Evolutionary conservation across 192 early-diverging fungal genomes (phyloP), one percentile per base, ranked within the genome.

Genomic region (Coemansia asiatica): DNA sequence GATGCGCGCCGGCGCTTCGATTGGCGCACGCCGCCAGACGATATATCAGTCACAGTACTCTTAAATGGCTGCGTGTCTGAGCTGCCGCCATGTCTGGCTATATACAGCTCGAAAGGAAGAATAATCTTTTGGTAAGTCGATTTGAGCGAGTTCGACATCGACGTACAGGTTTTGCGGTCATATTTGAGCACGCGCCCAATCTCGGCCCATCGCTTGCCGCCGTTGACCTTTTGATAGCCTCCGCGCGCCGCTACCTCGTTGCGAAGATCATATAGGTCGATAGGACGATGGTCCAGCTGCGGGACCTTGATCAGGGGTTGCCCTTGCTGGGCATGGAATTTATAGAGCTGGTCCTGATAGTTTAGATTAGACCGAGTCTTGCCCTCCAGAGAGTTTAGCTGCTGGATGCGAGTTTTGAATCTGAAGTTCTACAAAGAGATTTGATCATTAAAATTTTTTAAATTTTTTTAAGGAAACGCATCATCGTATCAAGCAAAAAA

Each of bases 351-450:
- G 61, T 97, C 94, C 28, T 94, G 81, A 63, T 94, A 98, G 73
- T 93, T 95, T 56, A 96, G 80, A 29, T 89, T 92, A 18, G 90
- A 82, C 26, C 96, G 84, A 1, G 94, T 91, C 69, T 87, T 86
- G 40, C 94, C 96, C 63, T 95, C 92, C 83, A 97, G 94, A 23
- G 87, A 89, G 76, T 95, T 96, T 21, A 98, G 86, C 67, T 88
- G 87, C 81, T 96, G 95, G 33, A 92, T 89, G 16, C 96, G 85
- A 15, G 95, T 95, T 50, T 83, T 83, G 79, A 98, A 96, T 56
- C 87, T 86, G 72, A 98, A 98, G 29, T 74, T 81, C 92, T 95
- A 80, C 60, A 56, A 15, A 31, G 23, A 23, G 51, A 4, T 27
- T 36, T 36, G 35, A 10, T 13, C 40, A 44, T 13, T 9, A 3